phyloP scores from a whole-genome alignment of 2,329 filamentous ascomycete species.

The Eurotiales sp. region DNA sequence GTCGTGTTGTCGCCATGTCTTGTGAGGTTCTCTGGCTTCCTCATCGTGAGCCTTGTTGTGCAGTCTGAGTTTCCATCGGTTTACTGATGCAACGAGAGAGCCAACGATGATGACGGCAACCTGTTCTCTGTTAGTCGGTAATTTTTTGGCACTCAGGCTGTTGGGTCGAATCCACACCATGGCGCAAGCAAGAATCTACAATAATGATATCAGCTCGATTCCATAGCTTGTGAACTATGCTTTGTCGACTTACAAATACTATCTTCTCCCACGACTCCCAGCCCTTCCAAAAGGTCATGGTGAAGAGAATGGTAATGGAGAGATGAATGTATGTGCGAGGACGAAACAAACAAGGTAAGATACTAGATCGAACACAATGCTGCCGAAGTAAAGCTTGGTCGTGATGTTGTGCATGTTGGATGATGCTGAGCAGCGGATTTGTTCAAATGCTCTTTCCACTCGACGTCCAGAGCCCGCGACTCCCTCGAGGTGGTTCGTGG shows the following conservation, averaged over 20 bases:
- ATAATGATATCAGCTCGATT: neutral
- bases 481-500: neutral
- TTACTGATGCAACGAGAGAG: slow-evolving; percentile 57
- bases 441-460: neutral
- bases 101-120: slow-evolving; percentile 65
- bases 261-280: slow-evolving; percentile 89
- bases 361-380: slow-evolving; percentile 5
- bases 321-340: neutral
- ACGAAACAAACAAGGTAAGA: neutral
- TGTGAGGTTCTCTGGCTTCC: slow-evolving; percentile 47
- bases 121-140: slow-evolving; percentile 34
- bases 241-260: slow-evolving; percentile 65
- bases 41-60: slow-evolving; percentile 65
- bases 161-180: slow-evolving; percentile 51
- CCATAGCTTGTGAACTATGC: neutral
- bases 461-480: neutral
- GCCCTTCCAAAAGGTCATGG: slow-evolving; percentile 56
- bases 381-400: neutral
- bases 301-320: slow-evolving; percentile 2
- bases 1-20: slow-evolving; percentile 53
- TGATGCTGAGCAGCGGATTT: neutral
- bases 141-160: neutral
- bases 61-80: slow-evolving; percentile 57
- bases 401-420: neutral
- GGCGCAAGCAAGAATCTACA: slow-evolving; percentile 66